Conservation (phyloP, 2,329 filamentous ascomycete species). For the Rhytidhysteron rufulum region DNA sequence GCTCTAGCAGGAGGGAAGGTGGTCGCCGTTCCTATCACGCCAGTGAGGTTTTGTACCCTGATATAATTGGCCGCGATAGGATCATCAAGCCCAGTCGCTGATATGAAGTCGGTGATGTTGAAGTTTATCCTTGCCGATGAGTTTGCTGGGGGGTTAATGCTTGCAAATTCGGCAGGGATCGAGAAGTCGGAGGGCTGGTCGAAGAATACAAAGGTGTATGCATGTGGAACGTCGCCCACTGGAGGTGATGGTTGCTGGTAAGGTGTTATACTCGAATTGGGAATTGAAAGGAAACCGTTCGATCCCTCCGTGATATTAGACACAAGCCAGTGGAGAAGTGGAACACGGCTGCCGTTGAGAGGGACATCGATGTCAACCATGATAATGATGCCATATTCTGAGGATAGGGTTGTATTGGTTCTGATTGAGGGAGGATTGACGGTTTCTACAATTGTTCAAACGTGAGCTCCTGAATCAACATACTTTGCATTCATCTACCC, state of each 20-base stretch:
- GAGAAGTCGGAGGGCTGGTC: slow-evolving; percentile 23
- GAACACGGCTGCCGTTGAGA: slow-evolving; percentile 25
- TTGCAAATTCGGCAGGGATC: slow-evolving; percentile 24
- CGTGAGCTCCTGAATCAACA: slow-evolving; percentile 1
- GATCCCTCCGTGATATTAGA: slow-evolving; percentile 18
- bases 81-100: slow-evolving; percentile 23
- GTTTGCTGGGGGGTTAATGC: slow-evolving; percentile 23
- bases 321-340: slow-evolving; percentile 30
- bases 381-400: slow-evolving; percentile 18
- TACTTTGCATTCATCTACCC: slow-evolving; percentile 2
- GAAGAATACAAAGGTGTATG: slow-evolving; percentile 27
- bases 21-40: slow-evolving; percentile 10
- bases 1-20: slow-evolving; percentile 17
- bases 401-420: slow-evolving; percentile 12
- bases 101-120: slow-evolving; percentile 31
- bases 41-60: slow-evolving; percentile 28
- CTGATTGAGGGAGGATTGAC: slow-evolving; percentile 20
- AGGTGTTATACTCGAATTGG: slow-evolving; percentile 11
- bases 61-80: slow-evolving; percentile 39
- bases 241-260: slow-evolving; percentile 27
- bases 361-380: slow-evolving; percentile 32
- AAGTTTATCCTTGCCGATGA: slow-evolving; percentile 29
- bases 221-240: slow-evolving; percentile 24
- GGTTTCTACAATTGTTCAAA: slow-evolving; percentile 15
- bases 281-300: slow-evolving; percentile 11